These are phyloP conservation scores for Yamadazyma phyllophila DNA, from an alignment of 805 yeast genomes.

Conservation along the genomic window DNA sequence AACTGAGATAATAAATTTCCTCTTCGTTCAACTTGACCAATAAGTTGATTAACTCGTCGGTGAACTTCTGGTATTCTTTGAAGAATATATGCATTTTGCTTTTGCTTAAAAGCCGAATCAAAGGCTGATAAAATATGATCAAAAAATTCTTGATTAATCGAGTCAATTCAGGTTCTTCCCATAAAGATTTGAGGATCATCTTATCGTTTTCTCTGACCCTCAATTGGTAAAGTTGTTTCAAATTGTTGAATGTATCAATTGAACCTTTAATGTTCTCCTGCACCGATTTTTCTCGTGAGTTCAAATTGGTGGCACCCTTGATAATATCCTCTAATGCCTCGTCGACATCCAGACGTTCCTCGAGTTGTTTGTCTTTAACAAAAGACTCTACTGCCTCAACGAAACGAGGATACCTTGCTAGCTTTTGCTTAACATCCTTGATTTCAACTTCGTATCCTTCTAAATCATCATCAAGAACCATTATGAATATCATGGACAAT, in stretches of 20 bases:
- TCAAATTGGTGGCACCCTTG: not conserved
- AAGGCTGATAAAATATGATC: slow-evolving; percentile 41
- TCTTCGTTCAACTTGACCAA: slow-evolving; percentile 53
- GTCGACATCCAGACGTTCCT: slow-evolving; percentile 6
- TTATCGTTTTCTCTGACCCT: slow-evolving; percentile 73
- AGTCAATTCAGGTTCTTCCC: slow-evolving; percentile 86
- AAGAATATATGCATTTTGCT: slow-evolving; percentile 40
- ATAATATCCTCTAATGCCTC: slow-evolving; percentile 8
- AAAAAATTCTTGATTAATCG: slow-evolving; percentile 69
- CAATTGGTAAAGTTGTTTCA: slow-evolving; percentile 62
- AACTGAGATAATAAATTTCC: slow-evolving; percentile 43
- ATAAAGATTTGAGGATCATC: slow-evolving; percentile 65
- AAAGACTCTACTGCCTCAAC: slow-evolving; percentile 26
- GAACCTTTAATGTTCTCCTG: not conserved
- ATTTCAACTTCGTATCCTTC: slow-evolving; percentile 15
- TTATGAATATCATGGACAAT: slow-evolving; percentile 70
- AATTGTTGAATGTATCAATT: slow-evolving; percentile 26
- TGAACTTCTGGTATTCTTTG: slow-evolving; percentile 34
- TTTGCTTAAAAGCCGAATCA: slow-evolving; percentile 35
- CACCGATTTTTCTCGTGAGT: not conserved
- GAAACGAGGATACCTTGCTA: slow-evolving; percentile 19
- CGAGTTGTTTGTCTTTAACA: slow-evolving; percentile 13
- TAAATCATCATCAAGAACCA: slow-evolving; percentile 28
- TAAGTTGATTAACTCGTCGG: slow-evolving; percentile 61
- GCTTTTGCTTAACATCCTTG: slow-evolving; percentile 40